These are phyloP conservation scores for Houttuynia cordata DNA, from an alignment of 164 flowering plant genomes.

Conservation along the genomic window DNA sequence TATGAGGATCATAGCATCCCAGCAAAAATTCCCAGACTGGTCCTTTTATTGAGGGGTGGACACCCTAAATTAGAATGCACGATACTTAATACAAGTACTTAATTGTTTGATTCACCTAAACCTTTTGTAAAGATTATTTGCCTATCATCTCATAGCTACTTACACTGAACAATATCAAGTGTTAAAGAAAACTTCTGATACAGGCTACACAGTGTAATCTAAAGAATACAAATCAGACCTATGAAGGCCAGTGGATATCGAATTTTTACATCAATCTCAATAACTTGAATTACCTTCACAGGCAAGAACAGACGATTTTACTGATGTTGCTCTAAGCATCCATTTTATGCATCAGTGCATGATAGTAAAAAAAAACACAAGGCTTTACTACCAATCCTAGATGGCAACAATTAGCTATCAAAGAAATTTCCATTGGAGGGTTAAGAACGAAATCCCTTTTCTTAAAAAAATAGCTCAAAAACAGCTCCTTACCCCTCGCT, in stretches of 20 bases:
- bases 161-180: too few relatives aligned
- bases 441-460: too few relatives aligned
- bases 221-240: not conserved
- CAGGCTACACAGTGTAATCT: not conserved
- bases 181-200: not conserved
- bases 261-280: not conserved
- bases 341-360: too few relatives aligned
- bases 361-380: too few relatives aligned
- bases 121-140: not conserved
- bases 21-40: slow-evolving; percentile 86
- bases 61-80: slow-evolving; percentile 40
- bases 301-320: too few relatives aligned
- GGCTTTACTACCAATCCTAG: too few relatives aligned
- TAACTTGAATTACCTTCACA: too few relatives aligned
- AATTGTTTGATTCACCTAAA: not conserved
- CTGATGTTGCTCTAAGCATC: too few relatives aligned
- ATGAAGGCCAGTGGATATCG: not conserved
- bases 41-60: slow-evolving; percentile 82
- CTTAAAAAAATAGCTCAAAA: not conserved
- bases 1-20: slow-evolving; percentile 85
- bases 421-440: too few relatives aligned
- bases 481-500: slow-evolving; percentile 61
- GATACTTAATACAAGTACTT: not conserved
- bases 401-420: too few relatives aligned
- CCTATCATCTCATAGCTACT: too few relatives aligned